Evolutionary conservation across 2,329 filamentous ascomycete genomes (phyloP), one percentile per base, ranked within the genome.

Genomic region (Penicillium oxalicum): DNA sequence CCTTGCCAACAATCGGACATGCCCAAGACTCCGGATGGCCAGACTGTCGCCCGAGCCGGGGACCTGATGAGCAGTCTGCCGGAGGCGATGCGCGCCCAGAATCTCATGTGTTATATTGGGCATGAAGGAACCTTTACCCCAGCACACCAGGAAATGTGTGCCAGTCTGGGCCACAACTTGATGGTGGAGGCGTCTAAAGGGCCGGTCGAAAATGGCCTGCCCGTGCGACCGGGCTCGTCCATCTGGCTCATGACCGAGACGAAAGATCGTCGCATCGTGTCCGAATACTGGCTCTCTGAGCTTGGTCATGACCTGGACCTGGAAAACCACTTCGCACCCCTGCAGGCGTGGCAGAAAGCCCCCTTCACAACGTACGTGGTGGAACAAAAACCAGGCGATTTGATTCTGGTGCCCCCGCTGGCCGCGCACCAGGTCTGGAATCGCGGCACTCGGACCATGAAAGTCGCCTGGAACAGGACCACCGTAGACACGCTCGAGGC

Each of bases 161-260:
- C 89, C 9, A 95, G 87, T 33, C 73, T 97, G 9, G 91, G 93
- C 0, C 93, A 98, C 58, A 98, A 98, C 63, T 91, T 98, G 59
- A 97, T 98, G 93, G 90, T 98, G 2, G 89, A 96, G 57, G 83
- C 90, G 2, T 97, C 91, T 0, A 70, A 70, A 39, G 74, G 74
- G 1, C 74, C 81, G 2, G 74, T 80, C 13, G 80, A 84, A 47
- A 77, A 86, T 44, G 88, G 86, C 4, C 88, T 93, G 63, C 70
- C 70, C 0, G 81, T 81, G 39, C 87, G 83, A 54, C 81, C 86
- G 1, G 93, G 93, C 1, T 95, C 88, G 47, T 96, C 93, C 0
- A 81, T 98, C 34, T 98, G 93, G 93, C 95, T 97, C 65, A 97
- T 98, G 93, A 97, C 93, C 0, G 90, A 96, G 66, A 90, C 84